A percentile compares a stretch with the other conserved stretches of the same genome.
Evolutionary conservation across 31 red algal genomes (phyloP).

Genomic region (Asparagopsis taxiformis): DNA sequence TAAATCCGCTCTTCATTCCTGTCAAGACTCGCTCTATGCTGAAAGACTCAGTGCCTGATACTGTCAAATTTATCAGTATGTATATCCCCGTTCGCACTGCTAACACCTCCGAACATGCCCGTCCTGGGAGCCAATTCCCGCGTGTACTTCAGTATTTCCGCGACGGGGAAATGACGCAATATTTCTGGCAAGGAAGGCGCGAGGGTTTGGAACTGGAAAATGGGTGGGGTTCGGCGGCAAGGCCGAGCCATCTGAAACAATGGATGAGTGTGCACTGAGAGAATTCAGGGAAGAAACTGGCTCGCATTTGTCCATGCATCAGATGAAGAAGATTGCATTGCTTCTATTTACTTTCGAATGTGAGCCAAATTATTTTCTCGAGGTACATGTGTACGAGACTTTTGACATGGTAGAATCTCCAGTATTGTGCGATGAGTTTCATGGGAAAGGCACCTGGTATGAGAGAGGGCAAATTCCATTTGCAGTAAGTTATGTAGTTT

Average conservation of each 20-base stretch:
- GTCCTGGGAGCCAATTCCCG: no score
- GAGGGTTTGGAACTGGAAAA: conserved; percentile 28
- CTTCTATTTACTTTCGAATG: conserved; percentile 18
- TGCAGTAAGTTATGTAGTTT: conserved; percentile 1
- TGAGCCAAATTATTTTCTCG: conserved; percentile 3
- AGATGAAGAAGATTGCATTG: conserved; percentile 9
- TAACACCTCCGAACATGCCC: no score
- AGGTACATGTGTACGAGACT: conserved; percentile 27
- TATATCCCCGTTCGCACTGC: no score
- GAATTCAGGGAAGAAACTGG: conserved; percentile 32
- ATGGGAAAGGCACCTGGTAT: conserved; percentile 5
- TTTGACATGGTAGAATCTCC: neutral
- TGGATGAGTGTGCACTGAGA: conserved; percentile 10
- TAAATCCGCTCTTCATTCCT: neutral
- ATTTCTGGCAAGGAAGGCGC: conserved; percentile 15
- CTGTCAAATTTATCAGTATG: no score
- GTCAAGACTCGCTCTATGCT: no score
- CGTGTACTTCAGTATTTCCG: conserved; percentile 1
- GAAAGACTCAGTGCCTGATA: no score
- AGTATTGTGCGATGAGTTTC: conserved; percentile 12
- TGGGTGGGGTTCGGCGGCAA: conserved; percentile 30
- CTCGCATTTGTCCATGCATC: neutral
- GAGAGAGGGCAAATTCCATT: neutral
- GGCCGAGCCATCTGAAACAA: conserved; percentile 14
- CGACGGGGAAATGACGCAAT: neutral